Conservation (phyloP, 805 yeast genomes). For the Wickerhamomyces hampshirensis region DNA sequence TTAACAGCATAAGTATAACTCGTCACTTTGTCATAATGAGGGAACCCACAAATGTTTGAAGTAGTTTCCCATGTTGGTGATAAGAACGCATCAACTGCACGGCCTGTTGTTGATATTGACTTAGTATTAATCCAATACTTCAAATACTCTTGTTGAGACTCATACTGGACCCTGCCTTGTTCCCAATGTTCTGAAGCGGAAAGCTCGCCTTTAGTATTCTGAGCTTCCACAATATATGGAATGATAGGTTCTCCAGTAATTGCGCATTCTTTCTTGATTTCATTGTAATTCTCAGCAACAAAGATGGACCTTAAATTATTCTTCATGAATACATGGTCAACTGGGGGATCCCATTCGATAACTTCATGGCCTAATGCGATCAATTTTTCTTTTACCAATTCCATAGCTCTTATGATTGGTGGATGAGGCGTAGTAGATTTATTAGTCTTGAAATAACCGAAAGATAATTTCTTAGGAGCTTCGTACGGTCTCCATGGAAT, state of each 20-base stretch:
- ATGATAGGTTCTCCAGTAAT: constrained; percentile 66
- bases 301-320: constrained; percentile 53
- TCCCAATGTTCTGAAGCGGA: constrained; percentile 39
- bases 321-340: constrained; percentile 25
- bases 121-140: constrained; percentile 31
- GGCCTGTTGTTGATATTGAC: constrained; percentile 52
- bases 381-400: constrained; percentile 23
- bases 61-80: constrained; percentile 65
- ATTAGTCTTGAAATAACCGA: constrained; percentile 41
- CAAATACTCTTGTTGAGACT: constrained; percentile 32
- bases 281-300: constrained; percentile 61
- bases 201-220: constrained; percentile 53
- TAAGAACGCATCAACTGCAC: constrained; percentile 54
- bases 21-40: constrained; percentile 63
- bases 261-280: constrained; percentile 44
- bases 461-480: constrained; percentile 31
- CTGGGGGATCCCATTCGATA: constrained; percentile 36
- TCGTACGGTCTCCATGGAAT: constrained; percentile 35
- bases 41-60: constrained; percentile 51
- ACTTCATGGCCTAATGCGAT: constrained; percentile 36
- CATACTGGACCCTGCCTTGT: constrained; percentile 28
- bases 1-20: constrained; percentile 74
- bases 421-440: constrained; percentile 40
- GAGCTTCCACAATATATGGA: constrained; percentile 57
- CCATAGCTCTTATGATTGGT: constrained; percentile 46